phyloP scores from a whole-genome alignment of 176 grass and related monocot species.

The Pontederia paniculata region DNA sequence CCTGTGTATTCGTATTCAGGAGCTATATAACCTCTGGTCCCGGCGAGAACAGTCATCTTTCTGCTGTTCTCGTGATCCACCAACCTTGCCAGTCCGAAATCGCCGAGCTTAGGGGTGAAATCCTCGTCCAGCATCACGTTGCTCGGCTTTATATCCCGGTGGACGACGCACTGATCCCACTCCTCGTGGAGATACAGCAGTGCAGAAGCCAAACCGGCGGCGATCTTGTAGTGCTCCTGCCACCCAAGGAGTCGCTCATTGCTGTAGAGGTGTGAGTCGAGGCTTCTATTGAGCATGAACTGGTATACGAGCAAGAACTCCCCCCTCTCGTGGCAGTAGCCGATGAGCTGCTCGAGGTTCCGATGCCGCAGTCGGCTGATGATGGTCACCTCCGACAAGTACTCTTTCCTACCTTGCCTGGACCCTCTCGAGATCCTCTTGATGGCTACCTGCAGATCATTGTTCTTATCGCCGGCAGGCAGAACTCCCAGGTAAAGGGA shows the following conservation, averaged over 20 bases:
- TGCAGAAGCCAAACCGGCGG: neutral
- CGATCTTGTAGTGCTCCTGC: neutral
- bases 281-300: neutral
- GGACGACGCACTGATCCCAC: slow-evolving; percentile 7
- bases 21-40: neutral
- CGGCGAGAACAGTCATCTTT: neutral
- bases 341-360: slow-evolving; percentile 5
- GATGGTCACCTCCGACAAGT: neutral
- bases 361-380: slow-evolving; percentile 1
- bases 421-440: neutral
- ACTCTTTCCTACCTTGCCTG: neutral
- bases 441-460: too few relatives aligned
- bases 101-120: slow-evolving; percentile 5
- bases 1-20: neutral
- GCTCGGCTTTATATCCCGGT: slow-evolving; percentile 9
- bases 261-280: neutral
- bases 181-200: slow-evolving; percentile 10
- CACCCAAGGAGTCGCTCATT: neutral
- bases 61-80: neutral
- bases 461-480: too few relatives aligned
- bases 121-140: slow-evolving; percentile 5
- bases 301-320: slow-evolving; percentile 3
- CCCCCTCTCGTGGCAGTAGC: neutral
- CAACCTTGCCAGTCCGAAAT: neutral
- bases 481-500: too few relatives aligned